Percentiles rank a stretch among this genome's conserved stretches.
These are phyloP conservation scores for Plasmodium cynomolgi DNA, from an alignment of 169 alveolate genomes.

Conservation along the genomic window DNA sequence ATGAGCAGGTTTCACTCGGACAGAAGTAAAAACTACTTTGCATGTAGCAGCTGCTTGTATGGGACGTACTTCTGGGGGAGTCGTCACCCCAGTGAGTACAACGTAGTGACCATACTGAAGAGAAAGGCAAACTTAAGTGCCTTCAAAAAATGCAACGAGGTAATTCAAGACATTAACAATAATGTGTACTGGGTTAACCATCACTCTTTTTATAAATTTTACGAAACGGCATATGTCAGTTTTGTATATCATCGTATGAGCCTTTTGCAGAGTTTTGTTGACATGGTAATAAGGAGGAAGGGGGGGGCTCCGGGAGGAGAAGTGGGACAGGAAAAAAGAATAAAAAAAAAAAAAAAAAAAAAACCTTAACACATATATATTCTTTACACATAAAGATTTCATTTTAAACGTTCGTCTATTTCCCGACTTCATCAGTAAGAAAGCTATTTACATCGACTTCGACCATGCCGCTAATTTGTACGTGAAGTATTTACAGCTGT, in stretches of 20 bases:
- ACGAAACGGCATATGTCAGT: conserved; percentile 55
- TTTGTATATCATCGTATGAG: conserved; percentile 56
- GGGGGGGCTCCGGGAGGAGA: not conserved
- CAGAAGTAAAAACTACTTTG: not conserved
- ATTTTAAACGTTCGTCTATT: conserved; percentile 17
- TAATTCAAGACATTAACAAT: conserved; percentile 29
- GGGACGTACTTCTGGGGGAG: conserved; percentile 5
- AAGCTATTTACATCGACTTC: conserved; percentile 43
- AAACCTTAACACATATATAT: not conserved
- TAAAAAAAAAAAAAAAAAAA: conserved; percentile 4
- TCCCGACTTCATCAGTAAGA: conserved; percentile 17
- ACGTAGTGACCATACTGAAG: not conserved
- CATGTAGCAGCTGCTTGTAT: conserved; percentile 32
- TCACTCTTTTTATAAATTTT: conserved; percentile 69
- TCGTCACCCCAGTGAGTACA: not conserved
- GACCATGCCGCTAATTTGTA: conserved; percentile 28
- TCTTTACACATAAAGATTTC: conserved; percentile 12
- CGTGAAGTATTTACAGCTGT: conserved; percentile 18
- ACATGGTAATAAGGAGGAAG: not conserved
- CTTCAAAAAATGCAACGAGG: conserved; percentile 7
- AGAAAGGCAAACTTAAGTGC: conserved; percentile 23
- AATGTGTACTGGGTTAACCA: conserved; percentile 59
- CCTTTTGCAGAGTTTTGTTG: conserved; percentile 9
- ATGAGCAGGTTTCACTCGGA: not conserved
- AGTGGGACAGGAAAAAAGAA: not conserved